Evolutionary conservation across 2,329 filamentous ascomycete genomes (phyloP), one percentile per base, ranked within the genome.

Genomic region (Pyrenophora seminiperda): DNA sequence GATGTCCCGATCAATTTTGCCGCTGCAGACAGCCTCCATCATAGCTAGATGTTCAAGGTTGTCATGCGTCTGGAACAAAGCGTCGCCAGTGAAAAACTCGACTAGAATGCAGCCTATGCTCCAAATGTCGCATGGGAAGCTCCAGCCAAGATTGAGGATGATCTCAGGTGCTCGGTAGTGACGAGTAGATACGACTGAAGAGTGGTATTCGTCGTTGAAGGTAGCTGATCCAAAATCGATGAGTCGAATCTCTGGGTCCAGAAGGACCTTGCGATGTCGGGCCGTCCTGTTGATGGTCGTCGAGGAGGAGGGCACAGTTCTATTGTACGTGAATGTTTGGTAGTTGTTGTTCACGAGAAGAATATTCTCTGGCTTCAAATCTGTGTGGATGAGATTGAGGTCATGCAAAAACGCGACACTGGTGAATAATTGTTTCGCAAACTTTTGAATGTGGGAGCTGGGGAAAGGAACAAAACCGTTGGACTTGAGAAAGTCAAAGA

Each of bases 331-430:
- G 64, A 87, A 87, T 2, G 84, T 87, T 66, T 87, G 84, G 61
- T 87, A 87, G 37, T 76, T 75, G 69, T 82, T 85, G 68, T 82
- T 83, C 53, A 87, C 83, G 18, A 87, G 78, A 14, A 87, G 78
- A 54, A 87, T 87, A 60, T 87, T 87, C 71, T 87, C 84, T 2
- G 84, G 84, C 69, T 87, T 87, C 54, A 87, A 69, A 71, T 87
- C 84, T 34, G 94, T 99, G 72, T 99, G 94, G 54, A 99, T 97
- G 59, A 99, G 83, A 72, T 97, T 96, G 14, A 99, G 83, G 74
- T 99, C 94, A 71, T 99, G 94, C 17, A 99, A 81, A 74, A 97
- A 99, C 50, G 94, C 94, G 67, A 99, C 95, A 67, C 93, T 97
- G n/a, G 93, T 97, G 54, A 99, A 89, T 13, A 99, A 80, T 71